Evolutionary conservation across 2,329 filamentous ascomycete species (phyloP).

Genomic region (Gnomoniopsis smithogilvyi): DNA sequence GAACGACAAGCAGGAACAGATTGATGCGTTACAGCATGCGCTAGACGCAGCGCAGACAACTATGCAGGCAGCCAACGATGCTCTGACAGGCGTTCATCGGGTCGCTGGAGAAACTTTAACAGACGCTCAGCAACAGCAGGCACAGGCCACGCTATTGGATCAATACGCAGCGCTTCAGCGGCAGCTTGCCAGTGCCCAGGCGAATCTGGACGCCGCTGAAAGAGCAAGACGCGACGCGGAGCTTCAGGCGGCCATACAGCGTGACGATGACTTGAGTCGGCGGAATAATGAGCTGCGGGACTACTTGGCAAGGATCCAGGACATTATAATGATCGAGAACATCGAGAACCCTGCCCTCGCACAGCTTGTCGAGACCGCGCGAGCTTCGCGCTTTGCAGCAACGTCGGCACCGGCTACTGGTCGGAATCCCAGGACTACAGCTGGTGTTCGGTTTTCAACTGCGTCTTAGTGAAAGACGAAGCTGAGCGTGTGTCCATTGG

Average conservation of each 20-base stretch:
- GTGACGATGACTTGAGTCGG: neutral
- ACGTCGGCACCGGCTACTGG: neutral
- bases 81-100: neutral
- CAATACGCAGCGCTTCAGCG: neutral
- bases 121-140: neutral
- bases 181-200: neutral
- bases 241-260: neutral
- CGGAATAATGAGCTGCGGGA: neutral
- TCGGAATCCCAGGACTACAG: too few species aligned
- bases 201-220: neutral
- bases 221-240: neutral
- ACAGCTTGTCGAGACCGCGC: neutral
- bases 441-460: too few species aligned
- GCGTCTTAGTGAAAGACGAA: neutral
- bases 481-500: too few species aligned
- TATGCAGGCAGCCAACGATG: slow-evolving; percentile 1
- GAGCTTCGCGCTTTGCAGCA: neutral
- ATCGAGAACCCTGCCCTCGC: neutral
- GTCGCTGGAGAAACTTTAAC: neutral
- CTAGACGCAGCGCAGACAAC: slow-evolving; percentile 4
- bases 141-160: neutral
- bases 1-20: neutral
- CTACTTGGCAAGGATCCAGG: neutral
- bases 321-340: neutral
- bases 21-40: slow-evolving; percentile 16